These are phyloP conservation scores for Zymoseptoria crescenta DNA, from an alignment of 2,329 filamentous ascomycete genomes.

Conservation along the genomic window DNA sequence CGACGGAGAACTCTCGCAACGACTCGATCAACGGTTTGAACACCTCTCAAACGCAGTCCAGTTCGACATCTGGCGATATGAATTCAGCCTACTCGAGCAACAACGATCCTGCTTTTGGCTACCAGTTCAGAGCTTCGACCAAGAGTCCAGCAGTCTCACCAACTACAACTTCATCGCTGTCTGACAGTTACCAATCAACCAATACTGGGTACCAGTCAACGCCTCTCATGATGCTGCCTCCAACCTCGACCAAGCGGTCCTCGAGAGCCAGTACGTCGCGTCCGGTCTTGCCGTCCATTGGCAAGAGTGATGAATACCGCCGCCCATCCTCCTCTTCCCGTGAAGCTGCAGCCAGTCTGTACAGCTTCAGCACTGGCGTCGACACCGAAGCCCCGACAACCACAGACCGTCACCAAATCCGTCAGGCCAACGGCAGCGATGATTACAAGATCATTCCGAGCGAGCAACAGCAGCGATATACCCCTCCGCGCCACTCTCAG, in stretches of 20 bases:
- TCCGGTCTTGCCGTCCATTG: slow-evolving; percentile 9
- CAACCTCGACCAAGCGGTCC: slow-evolving; percentile 11
- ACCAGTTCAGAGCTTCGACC: slow-evolving; percentile 21
- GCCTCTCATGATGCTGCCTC: slow-evolving; percentile 17
- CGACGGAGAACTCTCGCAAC: slow-evolving; percentile 12
- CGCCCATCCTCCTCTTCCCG: slow-evolving; percentile 14
- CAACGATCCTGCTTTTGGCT: slow-evolving; percentile 16
- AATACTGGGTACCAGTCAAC: not conserved
- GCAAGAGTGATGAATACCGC: slow-evolving; percentile 7
- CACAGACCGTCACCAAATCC: slow-evolving; percentile 8
- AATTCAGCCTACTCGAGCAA: not conserved
- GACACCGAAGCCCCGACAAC: slow-evolving; percentile 8
- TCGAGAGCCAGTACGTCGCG: slow-evolving; percentile 1
- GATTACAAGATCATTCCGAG: not conserved
- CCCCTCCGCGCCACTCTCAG: slow-evolving; percentile 16
- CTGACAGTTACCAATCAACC: slow-evolving; percentile 15
- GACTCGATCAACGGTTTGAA: slow-evolving; percentile 7
- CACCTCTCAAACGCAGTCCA: slow-evolving; percentile 1
- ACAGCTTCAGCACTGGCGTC: slow-evolving; percentile 24
- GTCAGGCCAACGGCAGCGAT: slow-evolving; percentile 6
- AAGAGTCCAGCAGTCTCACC: slow-evolving; percentile 22
- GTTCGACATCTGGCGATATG: not conserved
- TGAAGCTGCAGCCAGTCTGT: slow-evolving; percentile 18
- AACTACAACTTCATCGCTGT: slow-evolving; percentile 12
- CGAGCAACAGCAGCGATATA: slow-evolving; percentile 6